A percentile compares a stretch with the other conserved stretches of the same genome.
phyloP scores from a whole-genome alignment of 2,329 filamentous ascomycete species.

The Remersonia thermophila region DNA sequence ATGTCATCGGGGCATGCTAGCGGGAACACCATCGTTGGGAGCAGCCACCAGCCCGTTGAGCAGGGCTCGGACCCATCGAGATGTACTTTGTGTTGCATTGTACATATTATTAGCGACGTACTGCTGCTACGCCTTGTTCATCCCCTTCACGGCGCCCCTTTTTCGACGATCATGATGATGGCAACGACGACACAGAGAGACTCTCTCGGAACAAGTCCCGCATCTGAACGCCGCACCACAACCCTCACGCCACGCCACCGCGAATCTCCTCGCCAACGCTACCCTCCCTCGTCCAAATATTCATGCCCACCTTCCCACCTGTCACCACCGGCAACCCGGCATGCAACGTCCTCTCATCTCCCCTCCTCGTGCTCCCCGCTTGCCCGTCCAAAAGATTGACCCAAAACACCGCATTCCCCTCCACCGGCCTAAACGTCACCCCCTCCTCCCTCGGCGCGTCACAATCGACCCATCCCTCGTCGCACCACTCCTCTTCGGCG shows the following conservation, averaged over 20 bases:
- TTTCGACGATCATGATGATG: too few species aligned
- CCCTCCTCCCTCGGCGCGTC: slow-evolving; percentile 34
- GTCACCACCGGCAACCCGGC: slow-evolving; percentile 33
- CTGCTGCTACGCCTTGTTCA: too few species aligned
- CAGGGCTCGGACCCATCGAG: too few species aligned
- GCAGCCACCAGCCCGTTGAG: too few species aligned
- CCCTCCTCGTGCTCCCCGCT: too few species aligned
- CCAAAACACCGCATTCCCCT: slow-evolving; percentile 38
- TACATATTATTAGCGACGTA: too few species aligned
- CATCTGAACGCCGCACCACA: too few species aligned
- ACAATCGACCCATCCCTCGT: slow-evolving; percentile 30
- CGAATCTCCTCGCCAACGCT: slow-evolving; percentile 23
- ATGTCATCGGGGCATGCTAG: slow-evolving; percentile 23
- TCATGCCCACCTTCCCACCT: slow-evolving; percentile 39
- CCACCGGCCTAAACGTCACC: slow-evolving; percentile 34
- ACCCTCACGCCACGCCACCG: not conserved
- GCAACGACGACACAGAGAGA: too few species aligned
- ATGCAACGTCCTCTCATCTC: slow-evolving; percentile 33
- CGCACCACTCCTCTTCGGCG: slow-evolving; percentile 28
- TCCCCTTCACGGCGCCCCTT: too few species aligned
- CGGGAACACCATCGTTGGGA: too few species aligned
- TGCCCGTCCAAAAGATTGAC: slow-evolving; percentile 30
- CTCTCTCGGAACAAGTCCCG: too few species aligned
- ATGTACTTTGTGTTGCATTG: too few species aligned
- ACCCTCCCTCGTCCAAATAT: slow-evolving; percentile 38